Evolutionary conservation across 225 moss, liverwort and hornwort species (phyloP).

Genomic region (Antitrichia curtipendula): DNA sequence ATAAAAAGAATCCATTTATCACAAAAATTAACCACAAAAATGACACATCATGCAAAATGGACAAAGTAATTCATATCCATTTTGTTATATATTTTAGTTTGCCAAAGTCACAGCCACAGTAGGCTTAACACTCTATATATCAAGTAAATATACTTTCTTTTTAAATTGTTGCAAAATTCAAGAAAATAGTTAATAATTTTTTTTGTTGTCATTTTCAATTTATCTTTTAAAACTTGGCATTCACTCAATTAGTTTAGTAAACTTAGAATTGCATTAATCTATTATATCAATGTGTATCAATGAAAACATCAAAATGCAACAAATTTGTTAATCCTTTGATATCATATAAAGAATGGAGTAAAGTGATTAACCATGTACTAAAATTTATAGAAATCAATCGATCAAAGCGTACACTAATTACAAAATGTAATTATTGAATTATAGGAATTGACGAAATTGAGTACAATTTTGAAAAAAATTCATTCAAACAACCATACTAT

Average conservation of each 20-base stretch:
- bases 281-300: background rate
- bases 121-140: background rate
- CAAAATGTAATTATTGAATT: background rate
- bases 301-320: background rate
- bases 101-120: no score
- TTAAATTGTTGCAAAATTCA: background rate
- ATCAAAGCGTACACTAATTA: background rate
- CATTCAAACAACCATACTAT: no score
- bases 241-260: background rate
- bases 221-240: background rate
- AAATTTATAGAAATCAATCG: fast-evolving
- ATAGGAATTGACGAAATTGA: no score
- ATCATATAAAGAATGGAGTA: fast-evolving
- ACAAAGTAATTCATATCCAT: background rate
- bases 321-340: background rate
- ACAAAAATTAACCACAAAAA: background rate
- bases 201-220: background rate
- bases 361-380: fast-evolving
- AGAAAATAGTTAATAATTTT: no score
- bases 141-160: background rate
- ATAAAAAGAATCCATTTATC: background rate
- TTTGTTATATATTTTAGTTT: no score
- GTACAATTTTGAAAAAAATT: no score
- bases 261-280: background rate
- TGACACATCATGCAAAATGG: background rate